phyloP scores from a whole-genome alignment of 2,329 filamentous ascomycete genomes.

The Arachnopeziza araneosa region DNA sequence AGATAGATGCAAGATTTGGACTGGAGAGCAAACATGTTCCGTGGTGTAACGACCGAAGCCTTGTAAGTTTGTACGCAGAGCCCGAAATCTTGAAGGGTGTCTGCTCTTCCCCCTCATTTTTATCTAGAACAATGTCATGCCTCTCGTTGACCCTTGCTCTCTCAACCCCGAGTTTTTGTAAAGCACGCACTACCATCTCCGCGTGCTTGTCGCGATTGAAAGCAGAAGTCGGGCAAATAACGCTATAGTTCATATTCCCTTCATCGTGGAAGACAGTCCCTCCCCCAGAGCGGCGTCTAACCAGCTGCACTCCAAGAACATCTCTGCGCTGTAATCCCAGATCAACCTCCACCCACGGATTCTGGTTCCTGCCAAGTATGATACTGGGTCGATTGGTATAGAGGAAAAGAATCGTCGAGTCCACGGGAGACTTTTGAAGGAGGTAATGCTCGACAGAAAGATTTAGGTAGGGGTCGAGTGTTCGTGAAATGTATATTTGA shows the following conservation, averaged over 20 bases:
- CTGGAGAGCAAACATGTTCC: conserved; percentile 82
- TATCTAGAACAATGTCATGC: conserved; percentile 84
- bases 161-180: conserved; percentile 53
- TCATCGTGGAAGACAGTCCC: conserved; percentile 91
- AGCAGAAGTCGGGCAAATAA: conserved; percentile 69
- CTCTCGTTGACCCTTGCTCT: conserved; percentile 75
- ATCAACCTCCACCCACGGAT: conserved; percentile 91
- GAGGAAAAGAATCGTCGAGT: conserved; percentile 75
- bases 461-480: conserved; percentile 76
- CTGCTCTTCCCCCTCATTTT: conserved; percentile 1
- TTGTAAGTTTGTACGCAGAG: conserved; percentile 89
- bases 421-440: conserved; percentile 64
- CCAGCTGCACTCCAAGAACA: conserved; percentile 46
- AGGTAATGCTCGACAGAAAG: conserved; percentile 92
- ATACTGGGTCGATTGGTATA: conserved; percentile 86
- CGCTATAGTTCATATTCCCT: conserved; percentile 92
- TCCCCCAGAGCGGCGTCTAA: conserved; percentile 81
- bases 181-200: conserved; percentile 84
- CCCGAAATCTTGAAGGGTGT: conserved; percentile 73
- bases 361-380: conserved; percentile 93
- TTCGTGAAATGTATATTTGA: conserved; percentile 68
- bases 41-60: conserved; percentile 78
- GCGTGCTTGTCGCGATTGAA: conserved; percentile 88
- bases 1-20: conserved; percentile 65
- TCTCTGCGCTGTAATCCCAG: conserved; percentile 49